Percentiles rank a stretch among this genome's conserved stretches.
These are phyloP conservation scores for Exophiala sideris DNA, from an alignment of 2,329 filamentous ascomycete species.

Conservation along the genomic window DNA sequence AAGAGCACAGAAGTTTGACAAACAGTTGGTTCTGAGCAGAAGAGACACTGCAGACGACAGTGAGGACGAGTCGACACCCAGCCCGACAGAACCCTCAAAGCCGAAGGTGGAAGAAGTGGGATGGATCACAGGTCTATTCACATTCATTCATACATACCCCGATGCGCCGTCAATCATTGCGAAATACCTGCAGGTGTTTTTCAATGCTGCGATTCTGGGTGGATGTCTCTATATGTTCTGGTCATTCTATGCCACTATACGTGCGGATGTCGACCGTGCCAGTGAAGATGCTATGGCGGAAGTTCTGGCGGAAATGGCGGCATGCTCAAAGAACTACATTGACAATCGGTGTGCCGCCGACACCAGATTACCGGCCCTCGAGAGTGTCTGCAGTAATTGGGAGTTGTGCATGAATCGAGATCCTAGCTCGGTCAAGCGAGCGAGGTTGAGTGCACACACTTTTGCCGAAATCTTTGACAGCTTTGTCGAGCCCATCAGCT, in stretches of 20 bases:
- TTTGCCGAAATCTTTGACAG: slow-evolving; percentile 91
- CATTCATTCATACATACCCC: slow-evolving; percentile 62
- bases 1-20: slow-evolving; percentile 46
- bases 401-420: slow-evolving; percentile 83
- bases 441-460: slow-evolving; percentile 78
- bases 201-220: slow-evolving; percentile 49
- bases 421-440: slow-evolving; percentile 70
- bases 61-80: slow-evolving; percentile 39
- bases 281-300: slow-evolving; percentile 65
- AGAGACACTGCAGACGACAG: slow-evolving; percentile 43
- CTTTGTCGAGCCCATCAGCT: slow-evolving; percentile 85
- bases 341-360: slow-evolving; percentile 71
- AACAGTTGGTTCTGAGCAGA: slow-evolving; percentile 34
- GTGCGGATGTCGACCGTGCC: slow-evolving; percentile 70
- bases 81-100: slow-evolving; percentile 19
- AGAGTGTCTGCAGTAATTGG: slow-evolving; percentile 74
- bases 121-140: slow-evolving; percentile 48
- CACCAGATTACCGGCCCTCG: slow-evolving; percentile 68
- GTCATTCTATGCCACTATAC: slow-evolving; percentile 66
- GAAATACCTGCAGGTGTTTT: slow-evolving; percentile 61
- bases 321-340: slow-evolving; percentile 69
- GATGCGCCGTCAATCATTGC: slow-evolving; percentile 64
- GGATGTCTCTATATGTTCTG: slow-evolving; percentile 63
- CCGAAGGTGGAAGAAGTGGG: slow-evolving; percentile 27
- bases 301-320: slow-evolving; percentile 68